Percentiles rank a stretch among this genome's conserved stretches.
phyloP scores from a whole-genome alignment of 768 basidiomycete species.

The Ephemerocybe angulata region DNA sequence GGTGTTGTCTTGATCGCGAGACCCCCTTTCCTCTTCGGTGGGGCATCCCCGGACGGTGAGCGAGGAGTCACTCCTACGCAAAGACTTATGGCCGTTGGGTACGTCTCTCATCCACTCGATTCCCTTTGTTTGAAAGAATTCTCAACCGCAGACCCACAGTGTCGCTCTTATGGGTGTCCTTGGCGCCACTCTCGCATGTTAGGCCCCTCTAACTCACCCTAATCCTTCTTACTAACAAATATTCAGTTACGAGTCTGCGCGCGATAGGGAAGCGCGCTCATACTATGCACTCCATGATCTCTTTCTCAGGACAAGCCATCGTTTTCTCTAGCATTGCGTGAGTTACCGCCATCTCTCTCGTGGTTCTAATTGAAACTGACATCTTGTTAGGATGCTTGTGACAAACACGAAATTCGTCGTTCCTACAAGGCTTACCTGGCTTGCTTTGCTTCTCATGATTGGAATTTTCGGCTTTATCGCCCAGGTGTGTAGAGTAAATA shows the following conservation, averaged over 20 bases:
- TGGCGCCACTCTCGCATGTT: slow-evolving; percentile 67
- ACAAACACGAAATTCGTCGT: slow-evolving; percentile 37
- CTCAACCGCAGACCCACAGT: slow-evolving; percentile 27
- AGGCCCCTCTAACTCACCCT: slow-evolving; percentile 18
- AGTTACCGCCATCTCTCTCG: slow-evolving; percentile 6
- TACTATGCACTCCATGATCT: slow-evolving; percentile 63
- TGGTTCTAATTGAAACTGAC: background rate
- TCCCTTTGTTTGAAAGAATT: background rate
- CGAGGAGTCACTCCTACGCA: slow-evolving; percentile 28
- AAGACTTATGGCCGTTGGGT: slow-evolving; percentile 61
- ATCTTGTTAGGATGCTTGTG: slow-evolving; percentile 36
- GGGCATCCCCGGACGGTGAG: background rate
- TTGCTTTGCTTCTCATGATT: slow-evolving; percentile 41
- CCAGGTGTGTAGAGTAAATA: slow-evolving; percentile 34
- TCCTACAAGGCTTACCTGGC: slow-evolving; percentile 39
- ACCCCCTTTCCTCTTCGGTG: slow-evolving; percentile 70
- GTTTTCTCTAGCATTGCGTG: slow-evolving; percentile 31
- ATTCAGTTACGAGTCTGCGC: slow-evolving; percentile 38
- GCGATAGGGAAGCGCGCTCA: slow-evolving; percentile 70
- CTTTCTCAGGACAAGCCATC: slow-evolving; percentile 57
- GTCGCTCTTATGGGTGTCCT: slow-evolving; percentile 61
- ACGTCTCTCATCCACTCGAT: slow-evolving; percentile 12
- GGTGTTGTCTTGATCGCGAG: slow-evolving; percentile 83
- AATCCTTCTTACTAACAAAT: background rate
- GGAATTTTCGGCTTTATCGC: slow-evolving; percentile 47